These are phyloP conservation scores for Cryptococcus jaspeensis DNA, from an alignment of 1,284 basidiomycete species.

Conservation along the genomic window DNA sequence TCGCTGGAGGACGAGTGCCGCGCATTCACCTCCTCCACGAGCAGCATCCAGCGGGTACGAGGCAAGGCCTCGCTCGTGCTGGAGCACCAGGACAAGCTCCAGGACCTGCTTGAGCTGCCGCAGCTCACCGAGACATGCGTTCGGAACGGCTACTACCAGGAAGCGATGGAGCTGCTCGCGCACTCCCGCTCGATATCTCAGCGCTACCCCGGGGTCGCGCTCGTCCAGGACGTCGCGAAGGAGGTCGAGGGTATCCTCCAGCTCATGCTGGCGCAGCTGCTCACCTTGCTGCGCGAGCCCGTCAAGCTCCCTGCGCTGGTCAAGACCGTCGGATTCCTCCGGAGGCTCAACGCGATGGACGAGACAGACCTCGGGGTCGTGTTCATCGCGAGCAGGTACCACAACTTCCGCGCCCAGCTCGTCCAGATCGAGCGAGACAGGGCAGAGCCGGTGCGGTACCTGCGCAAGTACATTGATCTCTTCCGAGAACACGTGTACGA, in stretches of 20 bases:
- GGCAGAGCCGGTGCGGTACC: slow-evolving; percentile 70
- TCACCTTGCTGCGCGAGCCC: slow-evolving; percentile 75
- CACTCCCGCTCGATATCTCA: slow-evolving; percentile 60
- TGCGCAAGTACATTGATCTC: slow-evolving; percentile 82
- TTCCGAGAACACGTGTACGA: slow-evolving; percentile 93
- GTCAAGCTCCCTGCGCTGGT: slow-evolving; percentile 85
- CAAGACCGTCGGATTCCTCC: slow-evolving; percentile 79
- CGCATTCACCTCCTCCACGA: slow-evolving; percentile 62
- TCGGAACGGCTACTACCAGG: slow-evolving; percentile 83
- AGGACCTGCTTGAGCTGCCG: slow-evolving; percentile 85
- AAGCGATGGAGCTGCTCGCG: slow-evolving; percentile 76
- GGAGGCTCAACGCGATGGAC: slow-evolving; percentile 67
- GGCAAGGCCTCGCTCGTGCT: slow-evolving; percentile 73
- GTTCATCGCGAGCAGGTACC: slow-evolving; percentile 64
- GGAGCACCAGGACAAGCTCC: slow-evolving; percentile 85
- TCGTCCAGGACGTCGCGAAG: slow-evolving; percentile 62
- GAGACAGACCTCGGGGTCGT: slow-evolving; percentile 67
- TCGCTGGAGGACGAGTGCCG: slow-evolving; percentile 67
- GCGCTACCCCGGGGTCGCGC: slow-evolving; percentile 53
- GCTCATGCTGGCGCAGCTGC: slow-evolving; percentile 60
- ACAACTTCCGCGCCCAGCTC: slow-evolving; percentile 56
- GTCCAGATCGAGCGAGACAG: slow-evolving; percentile 48
- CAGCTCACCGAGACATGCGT: slow-evolving; percentile 87
- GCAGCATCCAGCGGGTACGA: slow-evolving; percentile 63
- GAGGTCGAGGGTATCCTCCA: slow-evolving; percentile 67